These are phyloP conservation scores for Eurotiales sp. DNA, from an alignment of 2,329 filamentous ascomycete species.

Conservation along the genomic window DNA sequence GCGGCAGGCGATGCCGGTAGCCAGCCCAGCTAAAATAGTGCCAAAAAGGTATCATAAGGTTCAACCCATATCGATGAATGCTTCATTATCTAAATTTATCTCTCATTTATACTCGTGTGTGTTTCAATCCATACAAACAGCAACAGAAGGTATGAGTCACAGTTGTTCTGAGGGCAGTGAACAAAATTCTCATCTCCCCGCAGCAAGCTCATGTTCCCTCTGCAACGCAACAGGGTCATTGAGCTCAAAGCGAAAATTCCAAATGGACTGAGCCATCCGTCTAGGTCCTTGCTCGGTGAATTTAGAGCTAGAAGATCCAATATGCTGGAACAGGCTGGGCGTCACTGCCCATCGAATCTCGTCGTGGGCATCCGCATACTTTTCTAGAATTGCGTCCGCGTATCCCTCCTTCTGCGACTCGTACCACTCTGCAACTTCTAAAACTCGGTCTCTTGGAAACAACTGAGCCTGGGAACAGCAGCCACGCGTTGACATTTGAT, in stretches of 20 bases:
- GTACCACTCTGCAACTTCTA: constrained; percentile 28
- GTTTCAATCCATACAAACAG: too few species aligned
- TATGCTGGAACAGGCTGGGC: constrained; percentile 43
- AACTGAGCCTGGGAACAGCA: constrained; percentile 45
- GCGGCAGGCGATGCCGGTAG: too few species aligned
- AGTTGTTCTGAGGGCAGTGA: too few species aligned
- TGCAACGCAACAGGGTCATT: constrained; percentile 14
- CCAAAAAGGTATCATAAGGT: too few species aligned
- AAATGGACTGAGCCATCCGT: constrained; percentile 12
- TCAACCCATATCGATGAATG: too few species aligned
- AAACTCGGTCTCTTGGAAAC: constrained; percentile 32
- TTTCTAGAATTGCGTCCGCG: constrained; percentile 39
- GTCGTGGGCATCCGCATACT: constrained; percentile 35
- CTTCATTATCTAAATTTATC: too few species aligned
- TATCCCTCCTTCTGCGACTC: constrained; percentile 31
- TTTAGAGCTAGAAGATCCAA: constrained; percentile 40
- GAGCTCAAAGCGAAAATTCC: constrained; percentile 20
- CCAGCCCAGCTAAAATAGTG: too few species aligned
- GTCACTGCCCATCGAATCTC: constrained; percentile 41
- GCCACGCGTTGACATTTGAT: constrained; percentile 39
- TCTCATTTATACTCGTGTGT: too few species aligned
- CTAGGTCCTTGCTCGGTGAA: not conserved
- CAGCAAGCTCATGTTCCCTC: not conserved
- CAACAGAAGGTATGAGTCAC: too few species aligned
- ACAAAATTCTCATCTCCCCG: too few species aligned